Conservation (phyloP, 306 rosid genomes). For the Quercus cerris region DNA sequence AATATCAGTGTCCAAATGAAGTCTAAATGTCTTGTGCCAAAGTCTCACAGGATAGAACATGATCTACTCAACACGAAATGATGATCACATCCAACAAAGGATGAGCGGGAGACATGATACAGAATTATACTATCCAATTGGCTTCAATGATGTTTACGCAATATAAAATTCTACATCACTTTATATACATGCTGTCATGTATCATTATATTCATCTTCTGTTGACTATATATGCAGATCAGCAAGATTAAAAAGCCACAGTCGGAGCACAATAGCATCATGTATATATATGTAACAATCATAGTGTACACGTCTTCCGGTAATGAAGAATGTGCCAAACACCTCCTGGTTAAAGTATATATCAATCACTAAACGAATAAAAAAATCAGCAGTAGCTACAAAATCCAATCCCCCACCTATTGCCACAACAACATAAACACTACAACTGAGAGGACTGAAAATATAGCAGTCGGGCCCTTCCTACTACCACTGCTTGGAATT, state of each 20-base stretch:
- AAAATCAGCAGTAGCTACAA: constrained; percentile 32
- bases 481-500: constrained; percentile 48
- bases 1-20: constrained; percentile 17
- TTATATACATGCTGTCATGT: background rate
- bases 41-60: constrained; percentile 28
- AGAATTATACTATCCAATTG: constrained; percentile 11
- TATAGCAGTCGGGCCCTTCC: constrained; percentile 32
- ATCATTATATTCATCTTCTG: constrained; percentile 3
- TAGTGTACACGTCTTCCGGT: background rate
- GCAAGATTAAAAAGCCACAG: constrained; percentile 1
- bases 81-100: background rate
- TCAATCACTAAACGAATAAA: constrained; percentile 35
- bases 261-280: background rate
- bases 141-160: constrained; percentile 6
- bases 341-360: constrained; percentile 1
- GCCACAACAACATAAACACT: constrained; percentile 37
- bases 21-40: constrained; percentile 26
- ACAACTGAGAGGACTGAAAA: constrained; percentile 28
- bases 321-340: constrained; percentile 1
- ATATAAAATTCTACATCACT: background rate
- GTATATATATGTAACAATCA: background rate
- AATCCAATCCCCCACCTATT: constrained; percentile 20
- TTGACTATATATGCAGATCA: background rate
- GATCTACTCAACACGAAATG: background rate
- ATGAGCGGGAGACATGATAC: constrained; percentile 10